phyloP scores from a whole-genome alignment of 2,329 filamentous ascomycete species.

The Monilinia vaccinii-corymbosi region DNA sequence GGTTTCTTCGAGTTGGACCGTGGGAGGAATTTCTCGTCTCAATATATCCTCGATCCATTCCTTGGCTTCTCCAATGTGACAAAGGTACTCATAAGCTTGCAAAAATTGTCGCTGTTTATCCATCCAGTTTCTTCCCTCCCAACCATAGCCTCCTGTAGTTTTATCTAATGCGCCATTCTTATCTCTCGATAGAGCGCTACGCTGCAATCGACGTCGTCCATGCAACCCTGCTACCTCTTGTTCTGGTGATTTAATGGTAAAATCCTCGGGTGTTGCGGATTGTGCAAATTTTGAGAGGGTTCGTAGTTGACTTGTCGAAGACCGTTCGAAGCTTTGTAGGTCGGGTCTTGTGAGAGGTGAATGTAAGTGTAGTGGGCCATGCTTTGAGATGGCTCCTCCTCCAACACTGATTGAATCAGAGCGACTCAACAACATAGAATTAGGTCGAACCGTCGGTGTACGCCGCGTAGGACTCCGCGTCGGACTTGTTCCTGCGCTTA shows the following conservation, averaged over 20 bases:
- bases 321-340: conserved; percentile 73
- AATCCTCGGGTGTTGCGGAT: conserved; percentile 66
- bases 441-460: conserved; percentile 36
- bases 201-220: conserved; percentile 74
- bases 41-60: conserved; percentile 97
- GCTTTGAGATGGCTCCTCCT: conserved; percentile 9
- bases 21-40: conserved; percentile 75
- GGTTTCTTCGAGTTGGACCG: conserved; percentile 88
- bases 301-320: conserved; percentile 80
- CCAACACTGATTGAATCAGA: conserved; percentile 40
- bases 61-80: conserved; percentile 96
- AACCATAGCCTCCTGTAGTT: conserved; percentile 48
- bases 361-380: conserved; percentile 21
- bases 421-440: conserved; percentile 51
- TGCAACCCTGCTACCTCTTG: conserved; percentile 84
- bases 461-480: conserved; percentile 11
- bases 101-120: conserved; percentile 95
- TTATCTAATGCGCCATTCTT: conserved; percentile 39
- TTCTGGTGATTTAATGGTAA: conserved; percentile 65
- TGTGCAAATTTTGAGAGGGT: conserved; percentile 78
- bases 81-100: conserved; percentile 96
- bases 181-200: conserved; percentile 36
- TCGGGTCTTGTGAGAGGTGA: conserved; percentile 57
- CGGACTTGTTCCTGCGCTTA: background rate
- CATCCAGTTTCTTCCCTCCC: conserved; percentile 93